Conservation (phyloP, 257 asterid genomes). For the Hygrophila difformis region DNA sequence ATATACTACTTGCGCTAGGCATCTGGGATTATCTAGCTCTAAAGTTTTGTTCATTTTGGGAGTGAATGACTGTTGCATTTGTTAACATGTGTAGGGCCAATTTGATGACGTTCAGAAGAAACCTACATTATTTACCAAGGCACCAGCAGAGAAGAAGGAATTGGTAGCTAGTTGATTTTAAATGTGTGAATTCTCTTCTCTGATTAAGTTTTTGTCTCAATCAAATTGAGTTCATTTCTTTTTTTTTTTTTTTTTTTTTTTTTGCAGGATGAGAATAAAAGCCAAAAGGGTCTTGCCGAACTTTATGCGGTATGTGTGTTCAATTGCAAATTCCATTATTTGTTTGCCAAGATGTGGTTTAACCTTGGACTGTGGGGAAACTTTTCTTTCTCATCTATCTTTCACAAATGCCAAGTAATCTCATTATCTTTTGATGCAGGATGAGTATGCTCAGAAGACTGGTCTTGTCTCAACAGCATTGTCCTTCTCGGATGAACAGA, state of each 20-base stretch:
- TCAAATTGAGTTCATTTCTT: conserved; percentile 15
- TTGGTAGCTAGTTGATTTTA: conserved; percentile 40
- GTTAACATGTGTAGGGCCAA: conserved; percentile 46
- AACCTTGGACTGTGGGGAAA: conserved; percentile 3
- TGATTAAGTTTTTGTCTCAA: conserved; percentile 10
- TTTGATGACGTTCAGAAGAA: conserved; percentile 82
- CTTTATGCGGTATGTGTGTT: conserved; percentile 70
- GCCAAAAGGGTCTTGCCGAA: conserved; percentile 90
- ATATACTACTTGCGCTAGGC: background rate
- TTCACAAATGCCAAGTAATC: conserved; percentile 7
- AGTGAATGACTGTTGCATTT: conserved; percentile 4
- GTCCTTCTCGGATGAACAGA: conserved; percentile 83
- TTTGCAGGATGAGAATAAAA: conserved; percentile 87
- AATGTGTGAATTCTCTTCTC: conserved; percentile 10
- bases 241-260: too few species aligned
- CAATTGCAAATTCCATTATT: background rate
- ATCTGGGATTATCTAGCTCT: conserved; percentile 7
- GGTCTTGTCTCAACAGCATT: conserved; percentile 72
- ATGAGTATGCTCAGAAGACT: conserved; percentile 85
- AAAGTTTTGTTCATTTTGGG: conserved; percentile 6
- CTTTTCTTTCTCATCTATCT: conserved; percentile 7
- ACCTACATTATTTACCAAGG: conserved; percentile 44
- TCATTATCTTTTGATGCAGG: conserved; percentile 38
- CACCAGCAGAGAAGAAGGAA: conserved; percentile 63
- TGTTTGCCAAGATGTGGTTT: background rate